Base-by-base conservation (phyloP, 495 filamentous ascomycete genomes). In the Penicillium cataractarum region DNA sequence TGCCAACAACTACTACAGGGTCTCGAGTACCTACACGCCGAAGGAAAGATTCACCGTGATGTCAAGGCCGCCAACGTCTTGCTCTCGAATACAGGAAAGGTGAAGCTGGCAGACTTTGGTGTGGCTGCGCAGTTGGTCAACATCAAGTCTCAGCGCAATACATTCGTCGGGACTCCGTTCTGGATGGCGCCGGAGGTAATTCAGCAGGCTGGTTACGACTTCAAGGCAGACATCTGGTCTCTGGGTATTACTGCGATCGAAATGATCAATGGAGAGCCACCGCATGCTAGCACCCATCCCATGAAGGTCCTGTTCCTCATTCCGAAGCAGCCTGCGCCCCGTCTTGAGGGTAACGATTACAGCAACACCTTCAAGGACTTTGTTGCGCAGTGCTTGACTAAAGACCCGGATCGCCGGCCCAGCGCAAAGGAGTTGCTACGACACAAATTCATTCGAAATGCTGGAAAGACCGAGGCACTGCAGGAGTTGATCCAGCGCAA, bases 101-200 rank as follows among this genome's bases (percentile, higher is more conserved):
- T 98, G 63, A 98, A 98, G 82, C 80, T 99, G 60, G 95, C 96
- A 21, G 95, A 99, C 78, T 99, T 99, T 71, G 95, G 95, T 50
- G 95, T 99, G 32, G 95, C 95, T 9, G 95, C 94, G 15, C 95
- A 99, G 71, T 83, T 99, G 58, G 93, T 92, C 61, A 96, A 97
- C 75, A 97, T 97, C 74, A 98, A 97, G 78, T 97, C 95, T 8
- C 92, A 97, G 79, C 90, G 95, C 26, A 96, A 97, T 68, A 99
- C 95, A 0, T 98, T 99, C 69, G 95, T 99, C n/a, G 95, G 95
- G 8, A 99, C 95, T 4, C 95, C 95, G 0, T 99, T 96, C 78
- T 99, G 95, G 95, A 99, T 99, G 95, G 95, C 95, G 5, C 95
- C 95, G 8, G 95, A 99, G 73, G 95, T 99, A 19, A 99, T 99